A percentile compares a stretch with the other conserved stretches of the same genome.
These are phyloP conservation scores for Lanzia echinophila DNA, from an alignment of 2,329 filamentous ascomycete species.

Conservation along the genomic window DNA sequence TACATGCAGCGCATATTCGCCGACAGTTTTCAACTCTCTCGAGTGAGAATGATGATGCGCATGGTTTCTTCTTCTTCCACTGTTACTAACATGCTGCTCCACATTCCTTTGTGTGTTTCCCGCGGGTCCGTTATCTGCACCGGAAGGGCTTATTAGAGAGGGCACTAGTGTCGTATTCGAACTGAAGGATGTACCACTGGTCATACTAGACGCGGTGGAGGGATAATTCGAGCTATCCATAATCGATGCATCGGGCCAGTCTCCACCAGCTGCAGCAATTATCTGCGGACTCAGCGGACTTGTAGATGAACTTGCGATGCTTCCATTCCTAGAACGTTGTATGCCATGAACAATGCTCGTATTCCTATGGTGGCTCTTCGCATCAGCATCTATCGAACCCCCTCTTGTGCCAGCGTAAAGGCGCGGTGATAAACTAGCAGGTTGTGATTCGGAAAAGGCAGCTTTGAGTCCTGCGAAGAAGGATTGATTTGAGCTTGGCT, in stretches of 20 bases:
- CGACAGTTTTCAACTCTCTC: slow-evolving; percentile 83
- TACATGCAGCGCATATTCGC: slow-evolving; percentile 94
- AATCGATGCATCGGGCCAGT: slow-evolving; percentile 27
- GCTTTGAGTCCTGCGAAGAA: slow-evolving; percentile 17
- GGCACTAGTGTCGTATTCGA: slow-evolving; percentile 30
- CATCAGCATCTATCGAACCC: slow-evolving; percentile 40
- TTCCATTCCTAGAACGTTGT: slow-evolving; percentile 86
- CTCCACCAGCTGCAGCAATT: slow-evolving; percentile 58
- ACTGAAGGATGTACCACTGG: slow-evolving; percentile 25
- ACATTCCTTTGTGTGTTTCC: slow-evolving; percentile 44
- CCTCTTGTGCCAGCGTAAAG: slow-evolving; percentile 29
- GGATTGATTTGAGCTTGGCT: slow-evolving; percentile 18
- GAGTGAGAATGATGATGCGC: slow-evolving; percentile 60
- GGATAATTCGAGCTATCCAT: slow-evolving; percentile 27
- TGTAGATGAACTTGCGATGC: slow-evolving; percentile 69
- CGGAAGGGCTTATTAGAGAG: slow-evolving; percentile 31
- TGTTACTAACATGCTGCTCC: slow-evolving; percentile 58
- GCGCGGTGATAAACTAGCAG: slow-evolving; percentile 24
- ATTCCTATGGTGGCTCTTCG: slow-evolving; percentile 73
- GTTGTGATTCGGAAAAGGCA: slow-evolving; percentile 20
- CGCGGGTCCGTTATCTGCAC: slow-evolving; percentile 39
- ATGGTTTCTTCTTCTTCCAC: slow-evolving; percentile 57
- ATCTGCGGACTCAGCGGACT: slow-evolving; percentile 86
- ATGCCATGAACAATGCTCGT: slow-evolving; percentile 96
- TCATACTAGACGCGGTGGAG: slow-evolving; percentile 23